Conservation (phyloP, 1,284 basidiomycete genomes). For the Ceraceosorus bombacis region DNA sequence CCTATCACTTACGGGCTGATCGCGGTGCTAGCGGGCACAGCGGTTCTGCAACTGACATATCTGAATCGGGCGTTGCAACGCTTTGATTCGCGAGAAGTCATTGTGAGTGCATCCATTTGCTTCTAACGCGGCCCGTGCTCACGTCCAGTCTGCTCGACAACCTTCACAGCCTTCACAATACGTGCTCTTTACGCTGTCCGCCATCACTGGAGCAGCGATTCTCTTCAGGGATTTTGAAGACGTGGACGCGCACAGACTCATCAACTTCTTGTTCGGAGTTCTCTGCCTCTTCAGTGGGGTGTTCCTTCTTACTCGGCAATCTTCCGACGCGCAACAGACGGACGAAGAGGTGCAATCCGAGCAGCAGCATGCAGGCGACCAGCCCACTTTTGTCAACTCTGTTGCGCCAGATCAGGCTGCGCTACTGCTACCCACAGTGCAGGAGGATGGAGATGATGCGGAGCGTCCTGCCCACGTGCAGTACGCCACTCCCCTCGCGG, state of each 20-base stretch:
- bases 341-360: slow-evolving; percentile 3
- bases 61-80: slow-evolving; percentile 60
- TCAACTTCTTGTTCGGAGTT: slow-evolving; percentile 79
- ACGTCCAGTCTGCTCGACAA: not conserved
- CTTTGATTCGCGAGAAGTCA: slow-evolving; percentile 36
- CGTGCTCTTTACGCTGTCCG: slow-evolving; percentile 65
- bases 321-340: slow-evolving; percentile 5
- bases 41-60: slow-evolving; percentile 80
- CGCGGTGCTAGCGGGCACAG: slow-evolving; percentile 68
- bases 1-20: slow-evolving; percentile 41
- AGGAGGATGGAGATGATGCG: slow-evolving; percentile 4
- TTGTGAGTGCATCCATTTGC: not conserved
- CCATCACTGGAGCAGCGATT: slow-evolving; percentile 84
- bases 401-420: too few species aligned
- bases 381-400: not conserved
- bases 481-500: not conserved
- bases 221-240: slow-evolving; percentile 82
- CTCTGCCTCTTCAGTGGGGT: slow-evolving; percentile 76
- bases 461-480: not conserved
- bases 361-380: not conserved
- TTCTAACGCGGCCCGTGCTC: slow-evolving; percentile 50
- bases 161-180: slow-evolving; percentile 71
- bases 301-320: slow-evolving; percentile 52
- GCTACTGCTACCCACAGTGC: not conserved
- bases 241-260: slow-evolving; percentile 58